phyloP scores from a whole-genome alignment of 2,329 filamentous ascomycete genomes.

The Beauveria varroae region DNA sequence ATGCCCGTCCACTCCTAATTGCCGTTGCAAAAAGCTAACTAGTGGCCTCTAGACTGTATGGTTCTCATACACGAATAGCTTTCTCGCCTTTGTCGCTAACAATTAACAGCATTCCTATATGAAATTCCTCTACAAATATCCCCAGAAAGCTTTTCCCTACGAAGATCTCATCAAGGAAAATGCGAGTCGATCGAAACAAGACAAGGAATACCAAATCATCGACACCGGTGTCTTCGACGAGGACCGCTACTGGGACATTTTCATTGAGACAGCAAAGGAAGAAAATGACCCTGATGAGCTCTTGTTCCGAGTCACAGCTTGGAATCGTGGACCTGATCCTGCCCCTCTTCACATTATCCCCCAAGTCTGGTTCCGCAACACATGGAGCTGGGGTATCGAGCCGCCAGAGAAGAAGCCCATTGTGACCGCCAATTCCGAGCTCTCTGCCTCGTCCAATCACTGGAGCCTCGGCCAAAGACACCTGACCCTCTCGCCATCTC shows the following conservation, averaged over 20 bases:
- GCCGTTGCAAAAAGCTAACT: constrained; percentile 19
- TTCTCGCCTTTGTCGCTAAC: constrained; percentile 16
- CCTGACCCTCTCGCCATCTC: constrained; percentile 80
- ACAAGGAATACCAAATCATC: constrained; percentile 84
- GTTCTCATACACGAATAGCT: background rate
- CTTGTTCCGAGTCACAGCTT: constrained; percentile 88
- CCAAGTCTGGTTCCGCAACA: constrained; percentile 95
- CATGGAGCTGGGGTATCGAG: constrained; percentile 90
- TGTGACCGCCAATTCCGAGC: constrained; percentile 59
- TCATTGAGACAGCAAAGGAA: constrained; percentile 94
- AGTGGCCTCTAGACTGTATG: constrained; percentile 35
- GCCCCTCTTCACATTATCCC: constrained; percentile 90
- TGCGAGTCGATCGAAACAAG: constrained; percentile 63
- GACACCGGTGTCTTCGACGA: constrained; percentile 87
- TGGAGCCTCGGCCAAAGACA: constrained; percentile 75
- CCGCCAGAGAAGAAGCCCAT: constrained; percentile 67
- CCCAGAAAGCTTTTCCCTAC: constrained; percentile 86
- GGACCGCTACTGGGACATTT: constrained; percentile 91
- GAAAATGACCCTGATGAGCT: constrained; percentile 85
- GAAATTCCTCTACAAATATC: constrained; percentile 98
- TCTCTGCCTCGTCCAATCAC: constrained; percentile 70
- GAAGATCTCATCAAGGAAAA: constrained; percentile 82
- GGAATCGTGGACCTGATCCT: constrained; percentile 86
- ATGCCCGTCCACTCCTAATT: constrained; percentile 20
- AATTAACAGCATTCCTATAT: constrained; percentile 80